Evolutionary conservation across 371 early-diverging fungal genomes (phyloP), one percentile per base, ranked within the genome.

Genomic region (Mucor racemosus): DNA sequence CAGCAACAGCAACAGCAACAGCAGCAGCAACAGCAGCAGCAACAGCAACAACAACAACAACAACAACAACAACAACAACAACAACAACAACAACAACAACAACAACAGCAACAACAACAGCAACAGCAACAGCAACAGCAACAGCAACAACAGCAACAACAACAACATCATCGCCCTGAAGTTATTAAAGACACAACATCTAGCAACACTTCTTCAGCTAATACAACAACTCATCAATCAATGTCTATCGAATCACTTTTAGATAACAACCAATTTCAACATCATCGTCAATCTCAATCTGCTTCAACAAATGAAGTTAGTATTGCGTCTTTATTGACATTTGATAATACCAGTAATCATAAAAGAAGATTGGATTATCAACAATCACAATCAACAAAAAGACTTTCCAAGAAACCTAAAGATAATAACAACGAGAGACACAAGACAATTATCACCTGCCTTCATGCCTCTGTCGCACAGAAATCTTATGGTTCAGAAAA

Each of bases 401-500:
- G 38, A 21, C 9, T 19, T n/a, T n/a, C 26, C 36, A 48, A 62
- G 39, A 62, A 62, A 50, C 60, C 60, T 17, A 61, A 36, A 34
- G 33, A 48, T 50, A 44, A 14, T 40, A 57, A n/a, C n/a, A 62
- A 9, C 9, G 63, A 63, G 34, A 59, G 59, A 59, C 54, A 68
- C 48, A 69, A 65, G 62, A 84, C 86, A 15, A 86, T 83, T 53
- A 76, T 90, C 60, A 84, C 84, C 40, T 88, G 89, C 65, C 77
- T 82, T 39, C 89, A 90, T 73, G 88, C 90, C 5, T 76, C 87
- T 0, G 90, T 91, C 10, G 95, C 93, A 9, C 95, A 95, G 75
- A 95, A 95, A 76, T 94, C 94, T 14, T 95, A 95, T 76, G 95
- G 95, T 14, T 87, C 90, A 63, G 95, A 95, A 73, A 94, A 94